Conservation (phyloP, 805 yeast genomes). For the Monosporozyma unispora region DNA sequence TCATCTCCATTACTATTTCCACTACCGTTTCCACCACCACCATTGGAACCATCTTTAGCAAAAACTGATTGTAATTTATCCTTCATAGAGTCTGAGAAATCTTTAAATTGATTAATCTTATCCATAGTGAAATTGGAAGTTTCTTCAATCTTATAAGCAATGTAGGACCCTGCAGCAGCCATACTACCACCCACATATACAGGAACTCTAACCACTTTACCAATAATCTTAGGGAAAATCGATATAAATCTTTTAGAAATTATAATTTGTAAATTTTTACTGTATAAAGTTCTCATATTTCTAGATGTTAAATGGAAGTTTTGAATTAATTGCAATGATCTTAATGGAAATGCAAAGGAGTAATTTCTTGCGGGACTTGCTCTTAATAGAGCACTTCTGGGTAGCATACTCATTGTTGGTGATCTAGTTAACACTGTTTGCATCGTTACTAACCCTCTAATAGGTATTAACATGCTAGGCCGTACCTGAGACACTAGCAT, state of each 20-base stretch:
- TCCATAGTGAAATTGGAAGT: constrained; percentile 67
- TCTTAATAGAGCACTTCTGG: background rate
- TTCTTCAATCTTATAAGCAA: constrained; percentile 86
- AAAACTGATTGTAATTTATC: constrained; percentile 31
- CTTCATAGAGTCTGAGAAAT: constrained; percentile 45
- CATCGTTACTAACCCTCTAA: background rate
- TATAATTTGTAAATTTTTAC: constrained; percentile 3
- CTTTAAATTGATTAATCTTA: constrained; percentile 52
- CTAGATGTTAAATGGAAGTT: constrained; percentile 6
- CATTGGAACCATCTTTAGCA: constrained; percentile 26
- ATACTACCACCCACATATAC: constrained; percentile 82
- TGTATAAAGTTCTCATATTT: background rate
- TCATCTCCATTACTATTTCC: constrained; percentile 50
- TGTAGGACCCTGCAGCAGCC: constrained; percentile 91
- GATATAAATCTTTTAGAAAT: constrained; percentile 24
- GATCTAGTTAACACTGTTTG: background rate
- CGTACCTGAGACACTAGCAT: background rate
- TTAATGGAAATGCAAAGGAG: constrained; percentile 17
- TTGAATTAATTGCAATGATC: constrained; percentile 14
- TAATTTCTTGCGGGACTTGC: constrained; percentile 7
- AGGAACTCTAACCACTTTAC: constrained; percentile 53
- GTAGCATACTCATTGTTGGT: background rate
- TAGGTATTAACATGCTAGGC: background rate
- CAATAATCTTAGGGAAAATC: constrained; percentile 44
- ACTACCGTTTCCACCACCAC: constrained; percentile 40